phyloP scores from a whole-genome alignment of 2,329 filamentous ascomycete species.

The Fusarium annulatum region DNA sequence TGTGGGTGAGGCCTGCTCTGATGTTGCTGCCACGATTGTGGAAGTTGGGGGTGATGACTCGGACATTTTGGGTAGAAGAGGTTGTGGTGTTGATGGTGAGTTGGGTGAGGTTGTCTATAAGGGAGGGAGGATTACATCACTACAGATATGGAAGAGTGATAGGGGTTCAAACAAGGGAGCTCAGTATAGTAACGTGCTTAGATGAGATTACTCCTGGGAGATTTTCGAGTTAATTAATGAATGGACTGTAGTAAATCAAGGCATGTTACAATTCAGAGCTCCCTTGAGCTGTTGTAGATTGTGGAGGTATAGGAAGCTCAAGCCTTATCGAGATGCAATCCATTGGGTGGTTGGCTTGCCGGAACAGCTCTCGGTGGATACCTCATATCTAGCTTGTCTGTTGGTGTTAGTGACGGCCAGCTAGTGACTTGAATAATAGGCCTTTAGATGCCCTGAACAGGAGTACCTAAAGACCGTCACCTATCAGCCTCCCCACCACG shows the following conservation, averaged over 20 bases:
- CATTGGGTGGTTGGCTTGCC: conserved; percentile 11
- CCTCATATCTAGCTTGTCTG: conserved; percentile 17
- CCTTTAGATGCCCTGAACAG: fast-evolving
- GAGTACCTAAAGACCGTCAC: conserved; percentile 5
- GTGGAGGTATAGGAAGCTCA: conserved; percentile 9
- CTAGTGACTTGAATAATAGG: not conserved
- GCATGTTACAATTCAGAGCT: conserved; percentile 5
- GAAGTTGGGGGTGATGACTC: conserved; percentile 21
- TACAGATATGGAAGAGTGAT: not conserved
- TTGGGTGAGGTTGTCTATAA: conserved; percentile 11
- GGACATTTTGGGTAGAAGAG: conserved; percentile 23
- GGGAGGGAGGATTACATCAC: conserved; percentile 33
- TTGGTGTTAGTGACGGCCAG: conserved; percentile 2
- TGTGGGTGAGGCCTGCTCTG: conserved; percentile 24
- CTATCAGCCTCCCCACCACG: conserved; percentile 18
- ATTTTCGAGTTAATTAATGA: not conserved
- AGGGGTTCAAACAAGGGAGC: not conserved
- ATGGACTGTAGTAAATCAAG: not conserved
- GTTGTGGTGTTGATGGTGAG: not conserved
- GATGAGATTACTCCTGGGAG: not conserved
- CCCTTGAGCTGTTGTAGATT: conserved; percentile 13
- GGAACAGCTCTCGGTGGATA: conserved; percentile 18
- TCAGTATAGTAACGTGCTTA: not conserved
- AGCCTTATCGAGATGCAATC: conserved; percentile 10
- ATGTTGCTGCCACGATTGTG: conserved; percentile 20